Evolutionary conservation across 192 early-diverging fungal species (phyloP).

Genomic region (Oehlia diaphana): DNA sequence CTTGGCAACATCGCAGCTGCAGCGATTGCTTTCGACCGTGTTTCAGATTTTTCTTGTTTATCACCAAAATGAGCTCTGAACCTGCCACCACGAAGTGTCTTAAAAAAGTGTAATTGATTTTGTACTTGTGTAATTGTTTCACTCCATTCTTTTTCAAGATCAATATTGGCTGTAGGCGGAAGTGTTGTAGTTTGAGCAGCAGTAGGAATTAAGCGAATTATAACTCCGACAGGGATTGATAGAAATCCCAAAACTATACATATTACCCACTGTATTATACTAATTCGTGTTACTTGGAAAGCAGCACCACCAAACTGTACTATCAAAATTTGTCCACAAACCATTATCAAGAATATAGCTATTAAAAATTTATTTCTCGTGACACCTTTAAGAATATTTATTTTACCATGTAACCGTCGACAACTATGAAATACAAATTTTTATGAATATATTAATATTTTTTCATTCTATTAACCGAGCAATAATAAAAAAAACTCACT

Average conservation of each 20-base stretch:
- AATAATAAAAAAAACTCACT: conserved; percentile 41
- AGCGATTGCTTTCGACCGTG: conserved; percentile 9
- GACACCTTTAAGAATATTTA: conserved; percentile 89
- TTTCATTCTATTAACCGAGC: too few relatives aligned
- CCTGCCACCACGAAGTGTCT: conserved; percentile 44
- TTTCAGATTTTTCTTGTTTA: background rate
- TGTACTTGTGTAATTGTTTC: conserved; percentile 40
- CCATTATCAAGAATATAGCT: conserved; percentile 72
- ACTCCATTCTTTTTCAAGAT: conserved; percentile 44
- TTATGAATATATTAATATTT: background rate
- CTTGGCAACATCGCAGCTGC: background rate
- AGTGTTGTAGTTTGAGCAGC: conserved; percentile 32
- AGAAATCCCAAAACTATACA: conserved; percentile 77
- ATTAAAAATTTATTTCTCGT: conserved; percentile 79
- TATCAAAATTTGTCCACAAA: conserved; percentile 83
- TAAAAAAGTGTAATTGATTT: conserved; percentile 39
- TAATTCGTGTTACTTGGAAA: conserved; percentile 73
- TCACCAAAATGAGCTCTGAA: conserved; percentile 21
- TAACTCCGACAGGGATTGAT: conserved; percentile 80
- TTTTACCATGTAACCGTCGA: conserved; percentile 68
- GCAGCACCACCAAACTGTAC: conserved; percentile 85
- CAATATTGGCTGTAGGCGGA: conserved; percentile 27
- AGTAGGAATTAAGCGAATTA: conserved; percentile 88
- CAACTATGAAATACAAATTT: conserved; percentile 45
- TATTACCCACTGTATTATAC: conserved; percentile 79